phyloP scores from a whole-genome alignment of 116 monocot genomes.

The Dioscorea cayenensis region DNA sequence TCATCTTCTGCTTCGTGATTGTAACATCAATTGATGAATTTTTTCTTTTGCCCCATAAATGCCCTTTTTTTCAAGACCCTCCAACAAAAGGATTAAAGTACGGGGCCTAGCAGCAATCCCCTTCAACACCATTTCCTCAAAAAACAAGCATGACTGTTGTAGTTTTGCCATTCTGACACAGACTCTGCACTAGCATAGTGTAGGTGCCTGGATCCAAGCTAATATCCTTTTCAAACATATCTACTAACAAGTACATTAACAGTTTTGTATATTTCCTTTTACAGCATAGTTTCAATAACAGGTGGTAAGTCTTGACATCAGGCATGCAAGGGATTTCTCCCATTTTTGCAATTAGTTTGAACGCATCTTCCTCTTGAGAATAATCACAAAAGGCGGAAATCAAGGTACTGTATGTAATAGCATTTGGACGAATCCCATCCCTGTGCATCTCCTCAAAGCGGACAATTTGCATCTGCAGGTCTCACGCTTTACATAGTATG shows the following conservation, averaged over 20 bases:
- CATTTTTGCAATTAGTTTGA: slow-evolving; percentile 56
- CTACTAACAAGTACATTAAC: slow-evolving; percentile 48
- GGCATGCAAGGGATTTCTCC: slow-evolving; percentile 51
- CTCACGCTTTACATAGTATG: slow-evolving; percentile 49
- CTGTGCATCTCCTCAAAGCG: slow-evolving; percentile 62
- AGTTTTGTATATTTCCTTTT: slow-evolving; percentile 43
- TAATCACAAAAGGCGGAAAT: slow-evolving; percentile 68
- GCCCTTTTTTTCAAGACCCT: slow-evolving; percentile 22
- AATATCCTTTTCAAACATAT: slow-evolving; percentile 66
- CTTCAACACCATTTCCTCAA: slow-evolving; percentile 78
- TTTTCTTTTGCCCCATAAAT: background rate
- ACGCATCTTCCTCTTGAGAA: slow-evolving; percentile 43
- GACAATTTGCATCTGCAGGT: slow-evolving; percentile 38
- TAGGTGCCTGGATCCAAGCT: slow-evolving; percentile 72
- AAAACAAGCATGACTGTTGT: slow-evolving; percentile 47
- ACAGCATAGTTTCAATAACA: slow-evolving; percentile 66
- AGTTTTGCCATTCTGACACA: slow-evolving; percentile 51
- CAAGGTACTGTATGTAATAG: slow-evolving; percentile 68
- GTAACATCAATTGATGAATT: background rate
- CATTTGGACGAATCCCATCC: slow-evolving; percentile 43
- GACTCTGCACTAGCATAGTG: slow-evolving; percentile 40
- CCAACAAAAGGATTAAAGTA: slow-evolving; percentile 36
- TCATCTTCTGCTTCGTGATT: background rate
- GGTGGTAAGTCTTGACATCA: slow-evolving; percentile 50
- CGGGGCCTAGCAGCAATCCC: slow-evolving; percentile 45